phyloP scores from a whole-genome alignment of 73 alveolate species.

The Blepharisma stoltei region DNA sequence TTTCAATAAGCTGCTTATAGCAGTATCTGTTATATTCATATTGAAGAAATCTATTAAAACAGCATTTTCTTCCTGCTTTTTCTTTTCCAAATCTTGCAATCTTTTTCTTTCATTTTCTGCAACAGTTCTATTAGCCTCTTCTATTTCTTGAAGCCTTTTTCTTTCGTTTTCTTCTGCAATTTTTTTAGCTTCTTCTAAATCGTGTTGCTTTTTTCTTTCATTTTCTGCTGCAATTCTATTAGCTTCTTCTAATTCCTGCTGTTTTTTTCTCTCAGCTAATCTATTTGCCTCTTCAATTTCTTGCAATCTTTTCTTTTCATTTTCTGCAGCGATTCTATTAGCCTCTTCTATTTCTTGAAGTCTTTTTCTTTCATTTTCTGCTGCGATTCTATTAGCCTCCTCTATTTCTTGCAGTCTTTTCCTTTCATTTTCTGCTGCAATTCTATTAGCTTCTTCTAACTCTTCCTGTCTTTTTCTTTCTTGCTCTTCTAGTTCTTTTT shows the following conservation, averaged over 20 bases:
- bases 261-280: neutral
- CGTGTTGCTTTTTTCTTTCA: neutral
- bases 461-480: neutral
- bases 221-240: neutral
- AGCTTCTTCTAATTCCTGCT: neutral
- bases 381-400: neutral
- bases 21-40: neutral
- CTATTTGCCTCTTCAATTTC: neutral
- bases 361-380: neutral
- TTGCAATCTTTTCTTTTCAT: neutral
- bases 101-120: slow-evolving; percentile 2
- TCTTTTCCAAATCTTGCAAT: neutral
- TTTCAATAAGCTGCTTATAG: neutral
- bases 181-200: neutral
- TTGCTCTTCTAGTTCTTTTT: neutral
- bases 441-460: neutral
- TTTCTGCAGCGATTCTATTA: slow-evolving; percentile 3
- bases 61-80: too few species aligned
- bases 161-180: neutral
- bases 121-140: neutral
- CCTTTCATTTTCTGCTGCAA: neutral
- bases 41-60: neutral
- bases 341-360: neutral
- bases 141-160: neutral
- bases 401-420: neutral